Conservation (phyloP, 208 protist species). For the Hexamita inflata region DNA sequence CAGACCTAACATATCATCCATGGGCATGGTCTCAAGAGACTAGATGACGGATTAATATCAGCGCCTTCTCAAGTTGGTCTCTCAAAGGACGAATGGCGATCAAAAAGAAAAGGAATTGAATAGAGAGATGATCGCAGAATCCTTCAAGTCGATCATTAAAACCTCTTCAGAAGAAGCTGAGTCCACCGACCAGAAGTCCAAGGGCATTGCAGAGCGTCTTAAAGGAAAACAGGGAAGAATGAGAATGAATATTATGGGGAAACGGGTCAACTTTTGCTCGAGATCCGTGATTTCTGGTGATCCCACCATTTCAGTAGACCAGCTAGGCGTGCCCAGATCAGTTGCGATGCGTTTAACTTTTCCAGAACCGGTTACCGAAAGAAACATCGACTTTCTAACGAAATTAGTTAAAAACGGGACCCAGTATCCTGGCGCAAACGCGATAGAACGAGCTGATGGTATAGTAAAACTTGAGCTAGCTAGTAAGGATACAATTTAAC, state of each 20-base stretch:
- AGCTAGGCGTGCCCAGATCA: slow-evolving; percentile 94
- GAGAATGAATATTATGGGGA: slow-evolving; percentile 96
- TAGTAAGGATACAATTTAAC: too few relatives aligned
- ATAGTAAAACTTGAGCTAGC: background rate
- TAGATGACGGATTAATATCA: background rate
- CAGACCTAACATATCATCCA: background rate
- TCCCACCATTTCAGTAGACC: slow-evolving; percentile 33
- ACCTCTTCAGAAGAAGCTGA: too few relatives aligned
- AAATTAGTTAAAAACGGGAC: slow-evolving; percentile 74
- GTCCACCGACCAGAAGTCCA: too few relatives aligned
- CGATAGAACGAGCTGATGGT: slow-evolving; percentile 47
- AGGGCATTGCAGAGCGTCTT: slow-evolving; percentile 88
- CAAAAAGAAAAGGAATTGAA: background rate
- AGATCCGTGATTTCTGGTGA: slow-evolving; percentile 91
- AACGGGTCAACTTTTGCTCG: slow-evolving; percentile 96
- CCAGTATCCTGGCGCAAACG: slow-evolving; percentile 85
- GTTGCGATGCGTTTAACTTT: slow-evolving; percentile 93
- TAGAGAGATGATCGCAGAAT: background rate
- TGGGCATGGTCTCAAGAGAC: background rate
- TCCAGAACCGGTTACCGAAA: slow-evolving; percentile 90
- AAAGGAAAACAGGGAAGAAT: slow-evolving; percentile 95
- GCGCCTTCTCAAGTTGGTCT: background rate
- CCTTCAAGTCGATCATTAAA: background rate
- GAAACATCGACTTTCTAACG: slow-evolving; percentile 77
- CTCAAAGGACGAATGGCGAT: background rate